Evolutionary conservation across 2,329 filamentous ascomycete species (phyloP).

Genomic region (Phialophora verrucosa): DNA sequence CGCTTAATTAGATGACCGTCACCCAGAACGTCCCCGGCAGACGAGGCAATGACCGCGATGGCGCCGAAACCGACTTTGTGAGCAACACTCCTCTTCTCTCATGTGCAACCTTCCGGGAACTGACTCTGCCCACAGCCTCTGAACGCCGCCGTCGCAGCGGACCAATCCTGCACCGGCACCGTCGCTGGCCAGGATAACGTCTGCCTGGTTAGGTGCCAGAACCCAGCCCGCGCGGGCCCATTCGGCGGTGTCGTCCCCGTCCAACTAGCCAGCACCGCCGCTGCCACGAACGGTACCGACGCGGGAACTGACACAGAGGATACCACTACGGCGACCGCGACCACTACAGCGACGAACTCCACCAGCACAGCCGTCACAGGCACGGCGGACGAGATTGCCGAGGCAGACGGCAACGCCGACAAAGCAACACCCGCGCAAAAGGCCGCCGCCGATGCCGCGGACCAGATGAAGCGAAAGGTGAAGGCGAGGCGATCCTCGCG

Average conservation of each 20-base stretch:
- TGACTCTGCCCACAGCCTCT: constrained; percentile 51
- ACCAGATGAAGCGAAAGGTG: background rate
- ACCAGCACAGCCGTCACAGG: background rate
- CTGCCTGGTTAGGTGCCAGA: constrained; percentile 69
- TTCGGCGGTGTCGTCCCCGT: constrained; percentile 67
- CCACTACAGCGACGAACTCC: background rate
- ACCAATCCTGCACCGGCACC: constrained; percentile 64
- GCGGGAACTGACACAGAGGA: background rate
- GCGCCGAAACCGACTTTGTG: constrained; percentile 25
- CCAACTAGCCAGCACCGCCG: constrained; percentile 49
- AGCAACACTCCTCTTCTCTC: constrained; percentile 5
- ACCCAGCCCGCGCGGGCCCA: constrained; percentile 64
- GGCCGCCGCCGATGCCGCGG: constrained; percentile 11
- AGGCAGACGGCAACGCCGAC: background rate
- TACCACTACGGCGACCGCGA: too few relatives aligned
- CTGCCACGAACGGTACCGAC: too few relatives aligned
- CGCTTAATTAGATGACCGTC: constrained; percentile 63
- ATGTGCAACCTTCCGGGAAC: background rate
- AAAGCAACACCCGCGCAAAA: constrained; percentile 1
- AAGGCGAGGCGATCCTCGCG: constrained; percentile 11
- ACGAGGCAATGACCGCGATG: constrained; percentile 15
- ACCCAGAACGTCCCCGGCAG: constrained; percentile 59
- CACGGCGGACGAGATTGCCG: background rate
- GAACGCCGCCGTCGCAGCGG: constrained; percentile 62
- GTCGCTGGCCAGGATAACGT: constrained; percentile 65